Percentiles rank a stretch among this genome's conserved stretches.
These are phyloP conservation scores for Secale cereale DNA, from an alignment of 176 grass and related monocot species.

Conservation along the genomic window DNA sequence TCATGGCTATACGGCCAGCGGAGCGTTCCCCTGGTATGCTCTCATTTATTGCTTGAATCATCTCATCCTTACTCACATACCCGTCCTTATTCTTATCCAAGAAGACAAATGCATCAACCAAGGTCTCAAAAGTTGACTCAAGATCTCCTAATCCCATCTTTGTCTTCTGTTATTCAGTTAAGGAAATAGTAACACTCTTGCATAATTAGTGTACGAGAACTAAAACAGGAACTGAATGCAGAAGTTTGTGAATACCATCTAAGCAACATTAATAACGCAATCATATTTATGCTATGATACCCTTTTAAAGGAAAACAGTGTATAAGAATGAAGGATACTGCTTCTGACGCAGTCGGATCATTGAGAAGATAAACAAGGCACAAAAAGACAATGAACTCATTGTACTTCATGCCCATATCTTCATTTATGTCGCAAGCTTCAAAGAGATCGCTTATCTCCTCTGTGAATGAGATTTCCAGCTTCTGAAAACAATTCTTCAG, in stretches of 20 bases:
- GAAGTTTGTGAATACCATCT: background rate
- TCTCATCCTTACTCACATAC: constrained; percentile 94
- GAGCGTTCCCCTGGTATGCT: constrained; percentile 85
- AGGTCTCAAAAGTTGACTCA: constrained; percentile 74
- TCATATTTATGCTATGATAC: background rate
- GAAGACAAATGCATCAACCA: constrained; percentile 95
- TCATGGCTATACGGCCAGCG: constrained; percentile 90
- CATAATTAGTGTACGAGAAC: background rate
- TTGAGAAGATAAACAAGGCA: constrained; percentile 96
- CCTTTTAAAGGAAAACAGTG: background rate
- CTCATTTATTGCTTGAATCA: constrained; percentile 95
- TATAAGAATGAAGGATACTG: constrained; percentile 70
- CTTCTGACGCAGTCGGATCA: constrained; percentile 59
- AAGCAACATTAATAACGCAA: background rate
- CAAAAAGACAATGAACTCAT: constrained; percentile 94
- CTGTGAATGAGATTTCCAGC: constrained; percentile 70
- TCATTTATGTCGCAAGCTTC: constrained; percentile 92
- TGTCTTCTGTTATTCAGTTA: constrained; percentile 52
- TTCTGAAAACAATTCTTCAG: constrained; percentile 77
- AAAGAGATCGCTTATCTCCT: constrained; percentile 83
- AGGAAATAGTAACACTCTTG: constrained; percentile 31
- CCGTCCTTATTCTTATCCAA: constrained; percentile 96
- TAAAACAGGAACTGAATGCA: background rate
- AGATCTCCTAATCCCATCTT: constrained; percentile 78
- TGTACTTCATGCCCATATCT: constrained; percentile 88